Percentiles rank a stretch among this genome's conserved stretches.
Evolutionary conservation across 2,329 filamentous ascomycete species (phyloP).

Genomic region (Aspergillus latus): DNA sequence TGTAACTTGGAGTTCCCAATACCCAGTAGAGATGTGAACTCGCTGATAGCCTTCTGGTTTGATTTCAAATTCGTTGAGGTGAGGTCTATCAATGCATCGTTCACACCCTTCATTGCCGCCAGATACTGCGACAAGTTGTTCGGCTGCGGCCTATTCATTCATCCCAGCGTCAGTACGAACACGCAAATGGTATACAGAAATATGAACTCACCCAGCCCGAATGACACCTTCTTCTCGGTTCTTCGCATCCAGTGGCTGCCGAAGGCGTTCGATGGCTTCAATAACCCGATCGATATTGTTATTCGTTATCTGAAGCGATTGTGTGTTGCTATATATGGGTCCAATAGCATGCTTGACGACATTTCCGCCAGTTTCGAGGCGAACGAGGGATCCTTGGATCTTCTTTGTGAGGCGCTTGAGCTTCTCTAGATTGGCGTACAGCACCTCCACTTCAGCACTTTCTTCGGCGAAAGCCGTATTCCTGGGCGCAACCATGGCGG

Average conservation of each 20-base stretch:
- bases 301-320: slow-evolving; percentile 81
- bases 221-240: slow-evolving; percentile 91
- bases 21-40: slow-evolving; percentile 74
- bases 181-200: not conserved
- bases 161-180: slow-evolving; percentile 4
- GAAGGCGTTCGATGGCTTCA: slow-evolving; percentile 80
- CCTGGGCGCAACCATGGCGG: slow-evolving; percentile 54
- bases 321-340: slow-evolving; percentile 89
- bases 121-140: slow-evolving; percentile 82
- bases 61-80: slow-evolving; percentile 86
- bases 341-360: slow-evolving; percentile 89
- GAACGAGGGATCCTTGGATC: slow-evolving; percentile 81
- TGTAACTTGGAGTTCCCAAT: slow-evolving; percentile 81
- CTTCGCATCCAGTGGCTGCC: slow-evolving; percentile 89
- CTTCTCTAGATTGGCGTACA: slow-evolving; percentile 77
- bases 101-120: slow-evolving; percentile 82
- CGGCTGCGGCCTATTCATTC: slow-evolving; percentile 64
- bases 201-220: slow-evolving; percentile 61
- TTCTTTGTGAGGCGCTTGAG: slow-evolving; percentile 92
- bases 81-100: slow-evolving; percentile 79
- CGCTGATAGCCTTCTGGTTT: slow-evolving; percentile 83
- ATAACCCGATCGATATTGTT: slow-evolving; percentile 86
- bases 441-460: slow-evolving; percentile 66
- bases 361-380: slow-evolving; percentile 83
- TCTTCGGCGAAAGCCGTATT: slow-evolving; percentile 64